These are phyloP conservation scores for Taiozyma onychis DNA, from an alignment of 1,139 yeast species.

Conservation along the genomic window DNA sequence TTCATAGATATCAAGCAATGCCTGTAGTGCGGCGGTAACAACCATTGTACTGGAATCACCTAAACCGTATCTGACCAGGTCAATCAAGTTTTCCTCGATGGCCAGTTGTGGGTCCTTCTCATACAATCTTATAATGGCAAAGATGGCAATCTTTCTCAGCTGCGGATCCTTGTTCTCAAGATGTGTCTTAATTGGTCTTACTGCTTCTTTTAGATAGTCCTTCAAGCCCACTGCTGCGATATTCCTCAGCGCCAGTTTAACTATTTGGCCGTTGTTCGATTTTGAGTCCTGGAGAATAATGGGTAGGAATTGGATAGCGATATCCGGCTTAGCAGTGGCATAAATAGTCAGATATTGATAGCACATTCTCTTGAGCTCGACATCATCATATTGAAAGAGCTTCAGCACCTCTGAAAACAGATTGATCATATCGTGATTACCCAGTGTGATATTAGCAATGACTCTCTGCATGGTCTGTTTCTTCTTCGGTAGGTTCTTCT, in stretches of 20 bases:
- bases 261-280: constrained; percentile 35
- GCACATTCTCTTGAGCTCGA: constrained; percentile 69
- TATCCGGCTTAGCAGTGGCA: constrained; percentile 52
- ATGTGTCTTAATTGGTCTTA: constrained; percentile 31
- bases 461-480: constrained; percentile 67
- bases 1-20: constrained; percentile 63
- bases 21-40: constrained; percentile 68
- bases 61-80: constrained; percentile 51
- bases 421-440: constrained; percentile 68
- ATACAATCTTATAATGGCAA: constrained; percentile 63
- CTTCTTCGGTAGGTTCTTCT: constrained; percentile 34
- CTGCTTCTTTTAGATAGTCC: constrained; percentile 44
- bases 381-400: constrained; percentile 57
- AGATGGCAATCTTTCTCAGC: constrained; percentile 67
- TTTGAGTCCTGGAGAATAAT: constrained; percentile 47
- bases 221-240: constrained; percentile 52
- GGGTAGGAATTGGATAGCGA: constrained; percentile 52
- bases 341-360: constrained; percentile 56
- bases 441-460: constrained; percentile 78
- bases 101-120: constrained; percentile 47
- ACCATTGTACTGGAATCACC: constrained; percentile 54
- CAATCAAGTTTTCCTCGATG: constrained; percentile 42
- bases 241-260: constrained; percentile 59
- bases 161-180: constrained; percentile 51
- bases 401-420: constrained; percentile 63